Evolutionary conservation across 371 early-diverging fungal genomes (phyloP).

Genomic region (Mucor irregularis): DNA sequence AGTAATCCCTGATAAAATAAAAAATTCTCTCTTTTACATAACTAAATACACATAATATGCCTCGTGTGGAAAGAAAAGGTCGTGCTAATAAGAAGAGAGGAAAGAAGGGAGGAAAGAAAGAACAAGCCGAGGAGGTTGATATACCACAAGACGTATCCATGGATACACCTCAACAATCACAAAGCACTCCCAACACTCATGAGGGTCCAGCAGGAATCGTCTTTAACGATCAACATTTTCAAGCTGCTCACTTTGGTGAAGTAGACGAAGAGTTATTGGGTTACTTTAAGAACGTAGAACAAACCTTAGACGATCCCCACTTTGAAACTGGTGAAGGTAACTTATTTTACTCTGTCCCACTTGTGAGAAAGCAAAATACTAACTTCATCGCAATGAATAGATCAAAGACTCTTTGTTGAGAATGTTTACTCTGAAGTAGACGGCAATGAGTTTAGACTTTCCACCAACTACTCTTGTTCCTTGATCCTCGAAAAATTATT

Average conservation of each 20-base stretch:
- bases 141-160: background rate
- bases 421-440: conserved; percentile 80
- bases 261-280: conserved; percentile 66
- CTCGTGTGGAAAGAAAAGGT: conserved; percentile 36
- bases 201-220: conserved; percentile 12
- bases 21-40: conserved; percentile 2
- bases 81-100: conserved; percentile 36
- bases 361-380: background rate
- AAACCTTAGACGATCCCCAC: conserved; percentile 66
- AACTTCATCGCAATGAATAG: conserved; percentile 26
- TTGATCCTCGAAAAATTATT: conserved; percentile 81
- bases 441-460: conserved; percentile 72
- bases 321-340: conserved; percentile 75
- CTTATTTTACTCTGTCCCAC: background rate
- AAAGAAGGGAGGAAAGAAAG: conserved; percentile 29
- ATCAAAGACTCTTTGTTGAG: conserved; percentile 70
- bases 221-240: conserved; percentile 35
- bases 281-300: conserved; percentile 78
- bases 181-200: background rate
- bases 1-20: background rate
- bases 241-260: conserved; percentile 62
- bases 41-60: conserved; percentile 10
- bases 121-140: conserved; percentile 4
- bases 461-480: conserved; percentile 78
- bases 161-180: background rate